Evolutionary conservation across 257 asterid species (phyloP), one percentile per base, ranked within the genome.

Genomic region (Solanum neorickii): DNA sequence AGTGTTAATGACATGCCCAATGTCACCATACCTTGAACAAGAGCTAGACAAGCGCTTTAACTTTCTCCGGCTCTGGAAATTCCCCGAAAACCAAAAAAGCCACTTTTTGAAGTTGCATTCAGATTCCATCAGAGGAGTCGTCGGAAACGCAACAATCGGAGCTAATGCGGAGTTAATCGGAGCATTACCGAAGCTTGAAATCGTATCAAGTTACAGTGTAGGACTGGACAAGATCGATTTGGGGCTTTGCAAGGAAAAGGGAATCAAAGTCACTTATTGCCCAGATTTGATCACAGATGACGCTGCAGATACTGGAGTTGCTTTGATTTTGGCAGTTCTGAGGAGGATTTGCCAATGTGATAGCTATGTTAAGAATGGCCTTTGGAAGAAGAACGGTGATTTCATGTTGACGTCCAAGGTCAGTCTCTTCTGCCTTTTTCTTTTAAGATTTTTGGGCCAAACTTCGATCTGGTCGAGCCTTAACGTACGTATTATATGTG

Each of bases 241-340:
- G 94, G 86, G 1, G 44, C 93, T 90, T 89, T 97, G 98, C 12
- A 89, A 85, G 89, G 98, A 94, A 86, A 94, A 74, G 89, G 96
- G 98, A 77, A 88, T 97, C 89, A 93, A 92, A 94, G 99, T 96
- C 86, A 92, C 97, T 21, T 92, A 93, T 88, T 95, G 98, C 0
- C 99, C 98, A 47, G 98, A 94, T 85, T 97, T 97, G 86, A 88
- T 97, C 87, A 94, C 98, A 16, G 98, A 94, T 60, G 99, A 97
- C 88, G 96, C 93, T 77, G 99, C 98, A 29, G 98, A 97, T 88
- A 42, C 94, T 75, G 98, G 98, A 18, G 91, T 95, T n/a, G 96
- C 94, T 49, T 82, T 97, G 92, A 92, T 92, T 89, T 86, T 97
- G 92, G 93, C 96, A 18, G 94, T 91, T 46, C 15, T 95, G 88